Conservation (phyloP, 2,329 filamentous ascomycete species). For the Aureobasidium sp. region DNA sequence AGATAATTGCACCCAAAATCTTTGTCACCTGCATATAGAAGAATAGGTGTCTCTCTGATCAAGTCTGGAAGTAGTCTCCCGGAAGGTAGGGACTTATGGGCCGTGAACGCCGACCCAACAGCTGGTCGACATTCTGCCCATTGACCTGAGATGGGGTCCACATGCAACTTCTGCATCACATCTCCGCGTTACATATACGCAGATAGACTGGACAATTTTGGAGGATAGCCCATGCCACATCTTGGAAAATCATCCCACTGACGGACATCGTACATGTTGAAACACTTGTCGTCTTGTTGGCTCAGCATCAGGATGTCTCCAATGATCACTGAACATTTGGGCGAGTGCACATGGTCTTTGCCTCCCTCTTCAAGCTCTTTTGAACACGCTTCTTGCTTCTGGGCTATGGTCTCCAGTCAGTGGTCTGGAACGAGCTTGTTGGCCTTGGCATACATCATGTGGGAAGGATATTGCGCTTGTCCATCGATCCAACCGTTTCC, state of each 20-base stretch:
- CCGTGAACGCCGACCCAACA: constrained; percentile 77
- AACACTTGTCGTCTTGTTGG: constrained; percentile 65
- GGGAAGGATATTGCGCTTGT: constrained; percentile 88
- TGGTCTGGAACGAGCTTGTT: constrained; percentile 70
- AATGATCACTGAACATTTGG: constrained; percentile 80
- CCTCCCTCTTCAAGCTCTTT: constrained; percentile 64
- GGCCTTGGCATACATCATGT: constrained; percentile 84
- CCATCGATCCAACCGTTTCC: constrained; percentile 99
- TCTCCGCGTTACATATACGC: constrained; percentile 89
- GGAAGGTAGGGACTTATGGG: constrained; percentile 76
- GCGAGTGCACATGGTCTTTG: constrained; percentile 70
- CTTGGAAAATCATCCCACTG: constrained; percentile 81
- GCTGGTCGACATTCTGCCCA: constrained; percentile 92
- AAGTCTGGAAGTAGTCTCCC: constrained; percentile 80
- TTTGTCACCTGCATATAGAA: constrained; percentile 93
- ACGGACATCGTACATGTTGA: constrained; percentile 98
- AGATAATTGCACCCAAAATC: constrained; percentile 98
- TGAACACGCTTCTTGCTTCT: constrained; percentile 77
- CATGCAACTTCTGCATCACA: constrained; percentile 79
- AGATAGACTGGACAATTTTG: constrained; percentile 79
- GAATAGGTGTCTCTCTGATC: constrained; percentile 77
- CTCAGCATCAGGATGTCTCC: constrained; percentile 76
- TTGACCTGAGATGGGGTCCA: constrained; percentile 85
- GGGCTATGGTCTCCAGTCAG: constrained; percentile 71
- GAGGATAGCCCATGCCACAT: constrained; percentile 99